phyloP scores from a whole-genome alignment of 306 rosid species.

The Cercis canadensis region DNA sequence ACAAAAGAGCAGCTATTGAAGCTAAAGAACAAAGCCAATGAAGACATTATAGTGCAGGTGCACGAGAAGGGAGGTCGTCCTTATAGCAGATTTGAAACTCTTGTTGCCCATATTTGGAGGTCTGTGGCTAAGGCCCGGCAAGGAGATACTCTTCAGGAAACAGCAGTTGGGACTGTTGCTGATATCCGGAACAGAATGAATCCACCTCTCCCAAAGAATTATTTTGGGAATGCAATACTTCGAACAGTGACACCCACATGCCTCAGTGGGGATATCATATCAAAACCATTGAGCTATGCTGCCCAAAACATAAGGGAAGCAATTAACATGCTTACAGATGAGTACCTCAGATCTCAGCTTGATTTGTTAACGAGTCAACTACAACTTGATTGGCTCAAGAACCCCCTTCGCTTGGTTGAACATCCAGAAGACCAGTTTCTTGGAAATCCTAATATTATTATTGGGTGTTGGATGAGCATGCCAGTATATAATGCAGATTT shows the following conservation, averaged over 20 bases:
- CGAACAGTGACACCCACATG: background rate
- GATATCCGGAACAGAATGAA: background rate
- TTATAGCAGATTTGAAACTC: background rate
- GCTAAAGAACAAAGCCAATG: too few relatives aligned
- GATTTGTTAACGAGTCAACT: background rate
- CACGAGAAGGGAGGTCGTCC: background rate
- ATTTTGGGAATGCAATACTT: background rate
- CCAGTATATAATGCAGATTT: background rate
- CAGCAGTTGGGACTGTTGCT: background rate
- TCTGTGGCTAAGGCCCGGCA: background rate
- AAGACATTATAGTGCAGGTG: too few relatives aligned
- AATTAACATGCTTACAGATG: background rate
- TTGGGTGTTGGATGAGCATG: background rate
- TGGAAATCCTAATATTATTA: background rate
- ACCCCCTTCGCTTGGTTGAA: background rate
- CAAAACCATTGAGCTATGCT: background rate
- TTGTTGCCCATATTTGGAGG: constrained; percentile 3
- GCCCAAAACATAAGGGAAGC: background rate
- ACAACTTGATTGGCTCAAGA: background rate
- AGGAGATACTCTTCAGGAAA: background rate
- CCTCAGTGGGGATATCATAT: background rate
- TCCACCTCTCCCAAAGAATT: background rate
- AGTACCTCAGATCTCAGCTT: background rate
- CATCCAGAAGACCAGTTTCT: background rate
- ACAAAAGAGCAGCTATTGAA: too few relatives aligned